Conservation (phyloP, 179 eudicot genomes). For the Beta lomatogona region DNA sequence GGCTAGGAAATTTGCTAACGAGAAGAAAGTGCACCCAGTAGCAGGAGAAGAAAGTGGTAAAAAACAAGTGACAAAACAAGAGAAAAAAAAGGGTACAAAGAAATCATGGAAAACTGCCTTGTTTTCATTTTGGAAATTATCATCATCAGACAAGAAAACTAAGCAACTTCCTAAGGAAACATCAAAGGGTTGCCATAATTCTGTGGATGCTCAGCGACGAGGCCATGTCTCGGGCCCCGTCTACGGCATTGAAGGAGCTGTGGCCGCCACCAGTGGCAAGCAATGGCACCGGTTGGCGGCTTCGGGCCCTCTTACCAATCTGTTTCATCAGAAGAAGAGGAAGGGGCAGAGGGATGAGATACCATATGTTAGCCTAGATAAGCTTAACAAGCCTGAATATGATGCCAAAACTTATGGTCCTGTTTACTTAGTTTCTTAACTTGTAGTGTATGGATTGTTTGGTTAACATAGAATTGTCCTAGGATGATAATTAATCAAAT, state of each 20-base stretch:
- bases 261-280: not conserved
- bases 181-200: not conserved
- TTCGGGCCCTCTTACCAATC: constrained; percentile 29
- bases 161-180: constrained; percentile 4
- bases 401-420: constrained; percentile 38
- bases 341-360: constrained; percentile 8
- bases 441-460: constrained; percentile 1
- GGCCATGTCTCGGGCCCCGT: constrained; percentile 30
- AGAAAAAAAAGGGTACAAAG: constrained; percentile 17
- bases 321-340: constrained; percentile 26
- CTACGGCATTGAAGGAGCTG: not conserved
- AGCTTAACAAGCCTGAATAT: constrained; percentile 16
- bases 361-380: constrained; percentile 35
- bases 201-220: not conserved
- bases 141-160: constrained; percentile 20
- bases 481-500: not conserved
- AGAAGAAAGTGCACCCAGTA: constrained; percentile 1
- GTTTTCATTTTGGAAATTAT: constrained; percentile 26
- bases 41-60: constrained; percentile 2
- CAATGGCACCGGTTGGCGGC: constrained; percentile 9
- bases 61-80: not conserved
- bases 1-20: constrained; percentile 23
- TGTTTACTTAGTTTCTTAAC: constrained; percentile 32
- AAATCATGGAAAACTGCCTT: constrained; percentile 37
- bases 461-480: not conserved